Conservation (phyloP, 805 yeast species). For the Myxozyma geophila region DNA sequence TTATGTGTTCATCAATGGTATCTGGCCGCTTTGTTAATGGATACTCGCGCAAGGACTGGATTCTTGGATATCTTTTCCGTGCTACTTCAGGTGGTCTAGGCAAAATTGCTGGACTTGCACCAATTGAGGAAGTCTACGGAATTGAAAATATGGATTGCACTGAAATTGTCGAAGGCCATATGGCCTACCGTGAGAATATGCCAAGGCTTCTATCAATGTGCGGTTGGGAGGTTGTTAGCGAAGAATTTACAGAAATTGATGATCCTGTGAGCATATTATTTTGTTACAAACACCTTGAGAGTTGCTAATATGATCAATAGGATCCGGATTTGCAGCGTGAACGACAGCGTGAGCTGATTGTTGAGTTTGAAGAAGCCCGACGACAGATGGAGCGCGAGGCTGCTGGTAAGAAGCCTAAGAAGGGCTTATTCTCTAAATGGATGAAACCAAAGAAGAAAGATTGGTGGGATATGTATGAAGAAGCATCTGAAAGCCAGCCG, state of each 20-base stretch:
- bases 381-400: conserved; percentile 51
- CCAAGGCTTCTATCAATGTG: conserved; percentile 73
- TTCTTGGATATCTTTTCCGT: conserved; percentile 88
- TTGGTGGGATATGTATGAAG: conserved; percentile 59
- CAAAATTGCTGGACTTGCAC: conserved; percentile 87
- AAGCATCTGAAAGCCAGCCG: conserved; percentile 17
- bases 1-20: conserved; percentile 79
- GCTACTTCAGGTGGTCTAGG: conserved; percentile 95
- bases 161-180: conserved; percentile 86
- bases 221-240: conserved; percentile 82
- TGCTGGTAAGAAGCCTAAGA: conserved; percentile 42
- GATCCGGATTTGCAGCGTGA: conserved; percentile 85
- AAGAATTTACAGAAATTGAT: conserved; percentile 93
- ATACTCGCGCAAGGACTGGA: conserved; percentile 92
- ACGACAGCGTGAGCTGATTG: conserved; percentile 72
- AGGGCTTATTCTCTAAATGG: conserved; percentile 49
- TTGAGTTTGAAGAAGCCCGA: conserved; percentile 86
- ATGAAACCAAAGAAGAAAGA: conserved; percentile 56
- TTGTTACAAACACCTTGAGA: not conserved
- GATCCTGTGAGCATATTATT: conserved; percentile 58
- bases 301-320: not conserved
- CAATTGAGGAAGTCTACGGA: conserved; percentile 63
- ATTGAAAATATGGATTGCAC: conserved; percentile 90
- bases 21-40: conserved; percentile 91
- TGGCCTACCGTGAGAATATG: conserved; percentile 95